phyloP scores from a whole-genome alignment of 345 rosid genomes.

The Limnanthes douglasii region DNA sequence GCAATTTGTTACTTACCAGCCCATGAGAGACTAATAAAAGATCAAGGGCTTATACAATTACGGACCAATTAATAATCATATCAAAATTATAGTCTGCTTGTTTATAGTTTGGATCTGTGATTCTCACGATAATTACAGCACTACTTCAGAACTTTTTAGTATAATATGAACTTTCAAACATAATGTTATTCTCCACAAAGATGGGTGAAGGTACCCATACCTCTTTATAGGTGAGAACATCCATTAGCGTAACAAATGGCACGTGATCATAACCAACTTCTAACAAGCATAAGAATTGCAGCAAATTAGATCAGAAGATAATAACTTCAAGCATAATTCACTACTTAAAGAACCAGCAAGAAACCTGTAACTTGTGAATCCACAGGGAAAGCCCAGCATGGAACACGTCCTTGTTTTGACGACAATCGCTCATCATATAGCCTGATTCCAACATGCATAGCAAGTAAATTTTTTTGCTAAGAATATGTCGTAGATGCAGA shows the following conservation, averaged over 20 bases:
- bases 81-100: no score
- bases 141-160: background rate
- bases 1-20: no score
- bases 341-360: background rate
- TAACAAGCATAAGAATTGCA: constrained; percentile 14
- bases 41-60: no score
- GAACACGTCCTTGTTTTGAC: constrained; percentile 25
- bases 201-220: constrained; percentile 15
- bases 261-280: constrained; percentile 34
- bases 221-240: constrained; percentile 43
- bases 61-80: no score
- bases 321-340: background rate
- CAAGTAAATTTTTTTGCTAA: constrained; percentile 4
- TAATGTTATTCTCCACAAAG: background rate
- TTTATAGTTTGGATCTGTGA: background rate
- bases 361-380: constrained; percentile 40
- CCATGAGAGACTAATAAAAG: no score
- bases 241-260: constrained; percentile 56
- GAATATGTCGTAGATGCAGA: background rate
- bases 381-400: constrained; percentile 55
- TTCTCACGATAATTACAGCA: background rate
- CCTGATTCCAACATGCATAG: constrained; percentile 17
- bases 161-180: background rate
- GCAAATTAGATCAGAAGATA: background rate
- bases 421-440: constrained; percentile 30